phyloP scores from a whole-genome alignment of 2,329 filamentous ascomycete species.

The Ophiostoma ips region DNA sequence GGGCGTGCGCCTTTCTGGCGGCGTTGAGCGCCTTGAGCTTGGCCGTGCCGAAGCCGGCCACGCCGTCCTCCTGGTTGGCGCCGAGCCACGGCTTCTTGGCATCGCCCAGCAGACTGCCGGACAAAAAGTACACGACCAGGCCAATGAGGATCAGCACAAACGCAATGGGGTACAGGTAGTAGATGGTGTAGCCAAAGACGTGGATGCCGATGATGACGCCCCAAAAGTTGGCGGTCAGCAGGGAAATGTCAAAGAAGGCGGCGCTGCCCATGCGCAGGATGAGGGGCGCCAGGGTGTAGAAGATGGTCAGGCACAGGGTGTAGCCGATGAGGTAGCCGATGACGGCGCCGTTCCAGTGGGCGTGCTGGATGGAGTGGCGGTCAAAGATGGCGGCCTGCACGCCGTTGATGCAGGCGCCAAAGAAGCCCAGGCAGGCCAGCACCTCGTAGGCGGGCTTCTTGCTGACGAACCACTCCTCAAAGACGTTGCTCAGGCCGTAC shows the following conservation, averaged over 20 bases:
- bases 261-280: conserved; percentile 81
- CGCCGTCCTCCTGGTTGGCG: conserved; percentile 66
- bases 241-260: conserved; percentile 91
- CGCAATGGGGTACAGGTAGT: conserved; percentile 89
- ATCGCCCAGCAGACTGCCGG: conserved; percentile 70
- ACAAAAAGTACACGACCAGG: conserved; percentile 74
- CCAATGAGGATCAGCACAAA: conserved; percentile 87
- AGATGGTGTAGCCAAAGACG: conserved; percentile 67
- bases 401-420: conserved; percentile 82
- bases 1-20: conserved; percentile 29
- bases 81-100: conserved; percentile 93
- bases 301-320: conserved; percentile 67
- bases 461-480: conserved; percentile 87
- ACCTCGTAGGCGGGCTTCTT: conserved; percentile 85
- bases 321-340: conserved; percentile 81
- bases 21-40: conserved; percentile 58
- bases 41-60: conserved; percentile 72
- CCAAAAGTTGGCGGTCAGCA: conserved; percentile 95
- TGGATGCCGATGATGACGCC: conserved; percentile 81
- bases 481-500: conserved; percentile 83
- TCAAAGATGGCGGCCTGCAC: conserved; percentile 87
- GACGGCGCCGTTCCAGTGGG: conserved; percentile 52
- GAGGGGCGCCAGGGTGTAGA: conserved; percentile 78
- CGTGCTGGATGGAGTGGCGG: conserved; percentile 51
- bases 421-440: conserved; percentile 77